Evolutionary conservation across 2,329 filamentous ascomycete species (phyloP).

Genomic region (Fusarium lyarnte): DNA sequence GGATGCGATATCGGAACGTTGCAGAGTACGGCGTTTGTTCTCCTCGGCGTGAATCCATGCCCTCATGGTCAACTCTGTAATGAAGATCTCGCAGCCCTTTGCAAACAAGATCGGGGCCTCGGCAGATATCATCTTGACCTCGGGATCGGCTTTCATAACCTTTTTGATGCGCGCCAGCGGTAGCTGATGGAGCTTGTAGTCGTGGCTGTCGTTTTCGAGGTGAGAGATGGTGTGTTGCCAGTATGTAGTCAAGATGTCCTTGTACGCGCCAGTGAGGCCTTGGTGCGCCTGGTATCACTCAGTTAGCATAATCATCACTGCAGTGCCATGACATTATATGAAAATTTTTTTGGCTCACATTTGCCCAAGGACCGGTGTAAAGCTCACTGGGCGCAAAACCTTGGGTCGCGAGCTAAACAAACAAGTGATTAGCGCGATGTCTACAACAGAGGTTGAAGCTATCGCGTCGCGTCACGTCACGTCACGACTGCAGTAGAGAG

Average conservation of each 20-base stretch:
- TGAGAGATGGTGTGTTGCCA: slow-evolving; percentile 99
- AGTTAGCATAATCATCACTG: background rate
- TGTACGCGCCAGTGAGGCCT: slow-evolving; percentile 89
- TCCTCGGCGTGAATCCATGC: slow-evolving; percentile 99
- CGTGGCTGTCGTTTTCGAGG: slow-evolving; percentile 92
- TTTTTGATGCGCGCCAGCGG: slow-evolving; percentile 99
- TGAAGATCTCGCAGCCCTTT: slow-evolving; percentile 99
- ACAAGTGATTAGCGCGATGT: slow-evolving; percentile 16
- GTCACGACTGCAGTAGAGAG: background rate
- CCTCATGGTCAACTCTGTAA: slow-evolving; percentile 98
- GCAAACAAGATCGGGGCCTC: slow-evolving; percentile 98
- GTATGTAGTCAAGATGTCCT: slow-evolving; percentile 97
- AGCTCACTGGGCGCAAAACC: slow-evolving; percentile 92
- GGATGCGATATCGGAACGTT: slow-evolving; percentile 95
- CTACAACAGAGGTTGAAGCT: background rate
- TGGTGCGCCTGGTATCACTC: slow-evolving; percentile 78
- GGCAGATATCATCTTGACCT: slow-evolving; percentile 99
- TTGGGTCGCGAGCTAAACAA: slow-evolving; percentile 78
- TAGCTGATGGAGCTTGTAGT: slow-evolving; percentile 98
- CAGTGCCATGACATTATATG: background rate
- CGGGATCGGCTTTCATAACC: slow-evolving; percentile 99
- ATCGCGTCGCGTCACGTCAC: background rate
- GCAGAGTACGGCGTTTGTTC: slow-evolving; percentile 95
- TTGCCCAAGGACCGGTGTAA: slow-evolving; percentile 94
- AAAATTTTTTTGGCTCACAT: slow-evolving; percentile 67